These are phyloP conservation scores for Phytophthora capsici DNA, from an alignment of 352 stramenopile species.

Conservation along the genomic window DNA sequence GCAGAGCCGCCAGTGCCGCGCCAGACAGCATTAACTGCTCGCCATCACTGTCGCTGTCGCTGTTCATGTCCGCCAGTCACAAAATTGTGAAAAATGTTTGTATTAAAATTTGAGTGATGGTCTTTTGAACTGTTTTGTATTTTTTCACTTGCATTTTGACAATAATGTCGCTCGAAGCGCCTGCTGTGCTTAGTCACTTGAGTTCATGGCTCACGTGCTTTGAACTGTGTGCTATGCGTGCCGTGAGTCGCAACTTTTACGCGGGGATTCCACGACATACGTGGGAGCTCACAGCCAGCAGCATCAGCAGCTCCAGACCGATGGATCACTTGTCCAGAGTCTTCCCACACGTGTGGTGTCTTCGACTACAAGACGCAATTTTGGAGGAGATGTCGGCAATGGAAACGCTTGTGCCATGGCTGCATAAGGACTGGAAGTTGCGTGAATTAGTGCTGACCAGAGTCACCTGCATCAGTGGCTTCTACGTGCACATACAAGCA, in stretches of 20 bases:
- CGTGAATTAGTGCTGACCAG: conserved; percentile 48
- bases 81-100: conserved; percentile 4
- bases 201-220: conserved; percentile 52
- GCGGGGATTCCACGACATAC: conserved; percentile 45
- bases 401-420: conserved; percentile 40
- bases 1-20: conserved; percentile 48
- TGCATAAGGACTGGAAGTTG: conserved; percentile 41
- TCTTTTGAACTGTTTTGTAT: no score
- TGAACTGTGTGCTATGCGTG: conserved; percentile 50
- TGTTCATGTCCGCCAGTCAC: conserved; percentile 40
- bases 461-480: conserved; percentile 59
- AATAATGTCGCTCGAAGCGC: conserved; percentile 37
- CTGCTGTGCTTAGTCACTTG: conserved; percentile 46
- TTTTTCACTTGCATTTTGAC: no score
- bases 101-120: no score
- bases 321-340: conserved; percentile 37
- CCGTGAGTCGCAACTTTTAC: conserved; percentile 31
- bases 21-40: conserved; percentile 55
- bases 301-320: conserved; percentile 29
- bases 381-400: conserved; percentile 38
- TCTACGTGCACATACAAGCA: conserved; percentile 45
- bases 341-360: conserved; percentile 51
- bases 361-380: conserved; percentile 43
- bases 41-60: conserved; percentile 43
- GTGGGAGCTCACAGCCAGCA: conserved; percentile 47